Percentiles rank a stretch among this genome's conserved stretches.
phyloP scores from a whole-genome alignment of 495 filamentous ascomycete species.

The Eremomyces bilateralis region DNA sequence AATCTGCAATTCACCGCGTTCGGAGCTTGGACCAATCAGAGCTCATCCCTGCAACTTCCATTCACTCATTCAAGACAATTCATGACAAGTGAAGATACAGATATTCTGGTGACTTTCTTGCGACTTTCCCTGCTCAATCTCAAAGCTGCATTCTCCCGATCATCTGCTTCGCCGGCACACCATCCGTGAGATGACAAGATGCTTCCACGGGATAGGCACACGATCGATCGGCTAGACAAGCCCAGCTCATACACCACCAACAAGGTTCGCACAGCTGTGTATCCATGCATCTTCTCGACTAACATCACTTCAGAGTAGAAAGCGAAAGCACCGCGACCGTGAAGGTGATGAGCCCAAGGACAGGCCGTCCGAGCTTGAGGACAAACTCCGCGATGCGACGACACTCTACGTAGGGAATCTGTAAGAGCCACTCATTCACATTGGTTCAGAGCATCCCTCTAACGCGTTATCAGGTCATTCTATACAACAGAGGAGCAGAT shows the following conservation, averaged over 20 bases:
- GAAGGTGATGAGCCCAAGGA: slow-evolving; percentile 25
- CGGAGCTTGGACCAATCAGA: too few species aligned
- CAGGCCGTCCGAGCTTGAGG: slow-evolving; percentile 23
- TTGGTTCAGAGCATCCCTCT: slow-evolving; percentile 11
- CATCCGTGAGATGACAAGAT: too few species aligned
- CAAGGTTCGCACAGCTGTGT: slow-evolving; percentile 31
- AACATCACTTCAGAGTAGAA: slow-evolving; percentile 33
- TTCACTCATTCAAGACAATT: too few species aligned
- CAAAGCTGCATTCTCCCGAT: too few species aligned
- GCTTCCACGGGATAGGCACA: too few species aligned
- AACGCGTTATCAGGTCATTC: slow-evolving; percentile 51
- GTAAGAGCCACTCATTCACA: slow-evolving; percentile 28
- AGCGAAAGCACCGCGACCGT: slow-evolving; percentile 5
- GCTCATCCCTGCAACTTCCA: too few species aligned
- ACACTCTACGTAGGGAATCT: slow-evolving; percentile 96
- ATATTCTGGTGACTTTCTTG: too few species aligned
- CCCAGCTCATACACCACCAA: slow-evolving; percentile 72
- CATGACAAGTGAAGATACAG: too few species aligned
- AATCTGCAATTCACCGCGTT: too few species aligned
- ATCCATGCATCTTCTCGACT: background rate
- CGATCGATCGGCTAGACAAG: slow-evolving; percentile 70
- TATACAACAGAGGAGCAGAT: slow-evolving; percentile 99
- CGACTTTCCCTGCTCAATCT: too few species aligned
- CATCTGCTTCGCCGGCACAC: too few species aligned
- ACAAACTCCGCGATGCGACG: slow-evolving; percentile 65